phyloP scores from a whole-genome alignment of 2,329 filamentous ascomycete species.

The Trichoderma guizhouense region DNA sequence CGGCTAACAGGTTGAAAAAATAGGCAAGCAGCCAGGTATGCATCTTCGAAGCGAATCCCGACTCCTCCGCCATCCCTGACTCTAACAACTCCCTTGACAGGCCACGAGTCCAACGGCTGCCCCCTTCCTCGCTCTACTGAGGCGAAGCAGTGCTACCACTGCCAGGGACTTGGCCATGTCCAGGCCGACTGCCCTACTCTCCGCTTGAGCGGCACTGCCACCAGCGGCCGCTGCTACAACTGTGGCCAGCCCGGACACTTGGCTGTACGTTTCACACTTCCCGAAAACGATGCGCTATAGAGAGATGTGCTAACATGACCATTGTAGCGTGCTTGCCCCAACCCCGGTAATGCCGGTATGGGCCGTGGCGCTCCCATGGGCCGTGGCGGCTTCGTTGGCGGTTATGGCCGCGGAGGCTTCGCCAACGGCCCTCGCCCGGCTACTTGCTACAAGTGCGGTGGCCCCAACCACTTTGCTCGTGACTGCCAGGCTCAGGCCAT shows the following conservation, averaged over 20 bases:
- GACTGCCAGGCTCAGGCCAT: conserved; percentile 98
- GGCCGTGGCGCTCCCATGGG: conserved; percentile 64
- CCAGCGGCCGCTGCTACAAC: conserved; percentile 90
- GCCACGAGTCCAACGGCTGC: conserved; percentile 97
- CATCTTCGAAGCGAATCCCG: neutral
- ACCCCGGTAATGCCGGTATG: conserved; percentile 58
- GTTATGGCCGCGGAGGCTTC: conserved; percentile 72
- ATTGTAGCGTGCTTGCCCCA: conserved; percentile 73
- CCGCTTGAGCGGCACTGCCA: conserved; percentile 77
- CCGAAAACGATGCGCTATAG: neutral
- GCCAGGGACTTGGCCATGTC: conserved; percentile 95
- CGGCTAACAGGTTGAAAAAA: conserved; percentile 24
- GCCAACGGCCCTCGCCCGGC: conserved; percentile 64
- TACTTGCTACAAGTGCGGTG: conserved; percentile 72
- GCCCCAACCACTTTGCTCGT: conserved; percentile 96
- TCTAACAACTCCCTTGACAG: conserved; percentile 30
- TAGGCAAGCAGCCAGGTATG: conserved; percentile 76
- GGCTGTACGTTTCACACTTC: conserved; percentile 58
- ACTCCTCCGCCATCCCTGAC: neutral
- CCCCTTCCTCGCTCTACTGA: conserved; percentile 95
- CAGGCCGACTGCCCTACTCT: conserved; percentile 98
- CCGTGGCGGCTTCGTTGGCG: conserved; percentile 65
- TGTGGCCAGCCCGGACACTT: conserved; percentile 92
- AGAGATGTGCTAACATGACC: neutral
- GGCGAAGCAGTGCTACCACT: conserved; percentile 99